Evolutionary conservation across 163 green algal species (phyloP).

Genomic region (Chlamydomonas reinhardtii): DNA sequence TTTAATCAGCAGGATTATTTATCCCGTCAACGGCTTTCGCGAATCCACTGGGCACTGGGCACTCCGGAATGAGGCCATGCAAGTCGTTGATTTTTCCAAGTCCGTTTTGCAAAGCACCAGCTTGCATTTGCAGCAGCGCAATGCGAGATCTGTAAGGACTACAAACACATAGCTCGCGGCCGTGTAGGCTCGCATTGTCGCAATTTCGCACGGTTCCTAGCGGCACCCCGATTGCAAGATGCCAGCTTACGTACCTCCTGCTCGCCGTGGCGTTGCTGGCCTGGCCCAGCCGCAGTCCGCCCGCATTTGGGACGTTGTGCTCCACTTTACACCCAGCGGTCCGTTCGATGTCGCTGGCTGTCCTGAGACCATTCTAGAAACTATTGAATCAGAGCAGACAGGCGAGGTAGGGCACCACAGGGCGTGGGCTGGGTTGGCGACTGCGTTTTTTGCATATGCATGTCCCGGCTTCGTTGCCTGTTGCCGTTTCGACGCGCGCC

Average conservation of each 20-base stretch:
- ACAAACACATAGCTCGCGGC: background rate
- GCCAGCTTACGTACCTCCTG: slow-evolving; percentile 42
- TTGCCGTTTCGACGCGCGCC: too few relatives aligned
- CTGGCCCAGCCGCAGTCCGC: background rate
- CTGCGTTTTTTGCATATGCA: too few relatives aligned
- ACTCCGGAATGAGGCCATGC: too few relatives aligned
- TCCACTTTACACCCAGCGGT: background rate
- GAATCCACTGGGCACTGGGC: too few relatives aligned
- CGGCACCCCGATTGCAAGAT: background rate
- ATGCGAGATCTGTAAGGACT: too few relatives aligned
- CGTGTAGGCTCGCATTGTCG: slow-evolving; percentile 21
- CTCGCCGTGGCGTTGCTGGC: slow-evolving; percentile 15
- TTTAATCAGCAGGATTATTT: too few relatives aligned
- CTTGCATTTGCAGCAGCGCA: too few relatives aligned
- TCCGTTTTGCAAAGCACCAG: too few relatives aligned
- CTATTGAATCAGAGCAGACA: background rate
- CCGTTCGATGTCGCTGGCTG: slow-evolving; percentile 16
- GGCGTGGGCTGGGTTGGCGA: too few relatives aligned
- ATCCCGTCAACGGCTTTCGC: too few relatives aligned
- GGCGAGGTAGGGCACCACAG: background rate
- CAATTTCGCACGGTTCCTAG: background rate
- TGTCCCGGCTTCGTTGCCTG: too few relatives aligned
- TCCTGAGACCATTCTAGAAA: slow-evolving; percentile 9
- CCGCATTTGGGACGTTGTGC: slow-evolving; percentile 6
- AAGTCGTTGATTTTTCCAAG: too few relatives aligned